phyloP scores from a whole-genome alignment of 257 asterid genomes.

The Verbascum thapsus region DNA sequence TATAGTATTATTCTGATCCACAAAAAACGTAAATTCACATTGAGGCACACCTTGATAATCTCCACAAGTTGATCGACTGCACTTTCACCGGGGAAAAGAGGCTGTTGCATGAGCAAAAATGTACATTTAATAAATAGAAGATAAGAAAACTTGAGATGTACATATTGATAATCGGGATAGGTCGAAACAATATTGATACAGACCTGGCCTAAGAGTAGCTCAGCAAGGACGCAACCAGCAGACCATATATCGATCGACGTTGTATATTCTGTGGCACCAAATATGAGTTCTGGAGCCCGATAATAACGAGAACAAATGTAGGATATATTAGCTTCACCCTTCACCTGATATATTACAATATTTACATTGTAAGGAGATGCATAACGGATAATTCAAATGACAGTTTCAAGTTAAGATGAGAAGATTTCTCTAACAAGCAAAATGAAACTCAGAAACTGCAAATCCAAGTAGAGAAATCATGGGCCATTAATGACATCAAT shows the following conservation, averaged over 20 bases:
- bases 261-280: conserved; percentile 71
- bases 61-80: conserved; percentile 96
- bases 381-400: not conserved
- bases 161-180: not conserved
- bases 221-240: conserved; percentile 74
- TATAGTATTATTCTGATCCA: not conserved
- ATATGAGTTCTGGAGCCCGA: conserved; percentile 76
- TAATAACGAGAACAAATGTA: conserved; percentile 76
- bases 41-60: conserved; percentile 72
- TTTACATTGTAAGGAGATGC: conserved; percentile 27
- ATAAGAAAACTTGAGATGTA: conserved; percentile 7
- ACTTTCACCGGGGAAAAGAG: conserved; percentile 92
- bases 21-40: conserved; percentile 2
- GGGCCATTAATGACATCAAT: not conserved
- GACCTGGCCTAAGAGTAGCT: conserved; percentile 76
- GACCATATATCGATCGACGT: conserved; percentile 72
- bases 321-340: conserved; percentile 70
- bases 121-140: conserved; percentile 12
- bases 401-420: not conserved
- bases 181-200: conserved; percentile 23
- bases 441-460: not conserved
- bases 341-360: conserved; percentile 43
- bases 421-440: conserved; percentile 1
- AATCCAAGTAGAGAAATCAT: not conserved
- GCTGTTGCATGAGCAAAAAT: conserved; percentile 48